These are phyloP conservation scores for Ceratocystis ficicola DNA, from an alignment of 2,329 filamentous ascomycete species.

Conservation along the genomic window DNA sequence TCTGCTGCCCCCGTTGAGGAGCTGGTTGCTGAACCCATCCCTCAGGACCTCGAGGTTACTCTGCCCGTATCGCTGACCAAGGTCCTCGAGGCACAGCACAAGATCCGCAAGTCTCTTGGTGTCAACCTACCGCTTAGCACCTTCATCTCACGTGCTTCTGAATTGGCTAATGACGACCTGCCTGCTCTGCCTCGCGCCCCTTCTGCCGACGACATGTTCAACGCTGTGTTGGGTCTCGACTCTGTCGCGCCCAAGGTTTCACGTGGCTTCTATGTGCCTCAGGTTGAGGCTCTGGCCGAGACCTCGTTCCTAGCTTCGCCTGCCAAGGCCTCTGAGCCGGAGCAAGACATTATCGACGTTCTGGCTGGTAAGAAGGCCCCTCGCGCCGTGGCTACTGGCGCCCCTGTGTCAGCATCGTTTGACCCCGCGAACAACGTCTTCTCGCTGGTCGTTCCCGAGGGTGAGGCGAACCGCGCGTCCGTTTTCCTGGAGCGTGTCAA, in stretches of 20 bases:
- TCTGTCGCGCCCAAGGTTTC: conserved; percentile 38
- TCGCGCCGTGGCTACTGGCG: conserved; percentile 26
- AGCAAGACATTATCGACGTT: conserved; percentile 67
- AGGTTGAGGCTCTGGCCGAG: conserved; percentile 50
- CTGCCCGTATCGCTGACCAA: conserved; percentile 67
- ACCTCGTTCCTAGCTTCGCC: conserved; percentile 31
- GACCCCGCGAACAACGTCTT: conserved; percentile 61
- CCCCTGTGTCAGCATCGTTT: conserved; percentile 32
- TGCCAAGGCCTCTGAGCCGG: conserved; percentile 28
- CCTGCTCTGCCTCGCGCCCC: conserved; percentile 47
- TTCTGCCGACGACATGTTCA: conserved; percentile 72
- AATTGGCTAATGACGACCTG: conserved; percentile 77
- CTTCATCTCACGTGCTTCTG: conserved; percentile 73
- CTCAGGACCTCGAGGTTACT: conserved; percentile 47
- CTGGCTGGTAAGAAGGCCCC: conserved; percentile 38
- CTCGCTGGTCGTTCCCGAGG: conserved; percentile 63
- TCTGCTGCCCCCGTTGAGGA: conserved; percentile 31
- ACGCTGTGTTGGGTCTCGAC: conserved; percentile 67
- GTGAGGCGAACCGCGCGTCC: conserved; percentile 69
- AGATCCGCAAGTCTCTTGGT: conserved; percentile 64
- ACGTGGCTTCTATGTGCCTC: conserved; percentile 56
- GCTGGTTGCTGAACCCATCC: conserved; percentile 30
- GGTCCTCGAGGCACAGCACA: conserved; percentile 68
- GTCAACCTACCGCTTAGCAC: conserved; percentile 72
- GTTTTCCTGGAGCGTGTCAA: conserved; percentile 81